A percentile compares a stretch with the other conserved stretches of the same genome.
Evolutionary conservation across 768 basidiomycete species (phyloP).

Genomic region (Crepidotus variabilis): DNA sequence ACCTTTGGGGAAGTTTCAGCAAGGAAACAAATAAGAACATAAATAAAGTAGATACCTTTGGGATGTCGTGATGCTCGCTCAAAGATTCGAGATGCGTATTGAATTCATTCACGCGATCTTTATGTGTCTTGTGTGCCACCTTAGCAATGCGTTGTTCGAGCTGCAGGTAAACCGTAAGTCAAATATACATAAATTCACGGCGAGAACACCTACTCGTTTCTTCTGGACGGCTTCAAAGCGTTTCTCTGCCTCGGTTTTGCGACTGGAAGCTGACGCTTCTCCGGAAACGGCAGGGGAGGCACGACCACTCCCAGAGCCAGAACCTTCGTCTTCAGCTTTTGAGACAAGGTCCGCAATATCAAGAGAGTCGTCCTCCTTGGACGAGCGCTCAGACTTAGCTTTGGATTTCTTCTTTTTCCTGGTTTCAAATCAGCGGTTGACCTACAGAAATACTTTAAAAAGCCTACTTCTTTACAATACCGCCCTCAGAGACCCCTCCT

Average conservation of each 20-base stretch:
- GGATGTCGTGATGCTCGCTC: conserved; percentile 94
- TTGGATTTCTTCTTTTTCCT: conserved; percentile 90
- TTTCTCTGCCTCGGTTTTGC: conserved; percentile 83
- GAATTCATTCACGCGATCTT: conserved; percentile 90
- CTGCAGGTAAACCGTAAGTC: conserved; percentile 32
- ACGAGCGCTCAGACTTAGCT: conserved; percentile 45
- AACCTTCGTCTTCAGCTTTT: conserved; percentile 44
- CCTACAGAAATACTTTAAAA: conserved; percentile 9
- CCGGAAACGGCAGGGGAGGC: conserved; percentile 56
- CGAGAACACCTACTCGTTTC: conserved; percentile 53
- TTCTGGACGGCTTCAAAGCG: conserved; percentile 88
- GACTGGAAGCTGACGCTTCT: conserved; percentile 41
- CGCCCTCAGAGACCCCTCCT: conserved; percentile 74
- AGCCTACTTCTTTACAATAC: conserved; percentile 77
- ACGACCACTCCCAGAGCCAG: conserved; percentile 52
- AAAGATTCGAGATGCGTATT: conserved; percentile 82
- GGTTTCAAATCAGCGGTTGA: conserved; percentile 9
- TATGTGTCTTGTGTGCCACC: conserved; percentile 83
- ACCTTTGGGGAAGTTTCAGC: conserved; percentile 44
- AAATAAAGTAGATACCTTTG: conserved; percentile 55
- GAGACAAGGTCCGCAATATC: conserved; percentile 47
- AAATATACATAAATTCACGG: background rate
- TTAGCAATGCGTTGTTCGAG: conserved; percentile 71
- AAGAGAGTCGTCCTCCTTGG: conserved; percentile 42
- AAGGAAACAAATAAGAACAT: conserved; percentile 4